Conservation (phyloP, 805 yeast species). For the Grigorovia yakushimaensis region DNA sequence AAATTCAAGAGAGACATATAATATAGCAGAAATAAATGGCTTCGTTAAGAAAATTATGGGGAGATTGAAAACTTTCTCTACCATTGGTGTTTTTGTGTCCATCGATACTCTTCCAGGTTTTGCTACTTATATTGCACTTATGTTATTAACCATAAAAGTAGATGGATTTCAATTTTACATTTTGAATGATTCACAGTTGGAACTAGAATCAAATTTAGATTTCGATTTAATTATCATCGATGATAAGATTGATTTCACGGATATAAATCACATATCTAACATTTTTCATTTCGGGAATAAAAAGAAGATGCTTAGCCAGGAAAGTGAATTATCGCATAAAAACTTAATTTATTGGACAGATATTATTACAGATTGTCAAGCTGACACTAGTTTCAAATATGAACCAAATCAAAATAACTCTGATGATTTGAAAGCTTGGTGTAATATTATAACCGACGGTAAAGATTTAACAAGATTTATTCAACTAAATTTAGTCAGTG, state of each 20-base stretch:
- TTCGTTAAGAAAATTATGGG: slow-evolving; percentile 13
- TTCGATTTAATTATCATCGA: background rate
- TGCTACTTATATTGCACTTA: slow-evolving; percentile 35
- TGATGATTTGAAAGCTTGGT: slow-evolving; percentile 30
- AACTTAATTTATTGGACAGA: slow-evolving; percentile 18
- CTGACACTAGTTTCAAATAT: slow-evolving; percentile 21
- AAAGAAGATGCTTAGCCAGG: too few species aligned
- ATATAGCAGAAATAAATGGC: slow-evolving; percentile 17
- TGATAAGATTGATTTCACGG: background rate
- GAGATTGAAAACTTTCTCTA: slow-evolving; percentile 1
- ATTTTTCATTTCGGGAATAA: background rate
- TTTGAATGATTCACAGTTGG: background rate
- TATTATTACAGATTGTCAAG: slow-evolving; percentile 8
- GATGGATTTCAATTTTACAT: slow-evolving; percentile 6
- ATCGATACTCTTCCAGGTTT: slow-evolving; percentile 30
- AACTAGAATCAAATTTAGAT: background rate
- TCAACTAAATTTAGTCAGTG: slow-evolving; percentile 44
- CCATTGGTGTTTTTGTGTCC: slow-evolving; percentile 24
- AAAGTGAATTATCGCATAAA: too few species aligned
- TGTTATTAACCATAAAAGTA: slow-evolving; percentile 28
- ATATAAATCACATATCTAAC: background rate
- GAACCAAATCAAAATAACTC: slow-evolving; percentile 24
- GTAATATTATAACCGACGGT: slow-evolving; percentile 16
- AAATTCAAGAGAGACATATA: slow-evolving; percentile 2
- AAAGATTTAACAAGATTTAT: slow-evolving; percentile 32